These are phyloP conservation scores for Colletotrichum viniferum DNA, from an alignment of 2,329 filamentous ascomycete species.

Conservation along the genomic window DNA sequence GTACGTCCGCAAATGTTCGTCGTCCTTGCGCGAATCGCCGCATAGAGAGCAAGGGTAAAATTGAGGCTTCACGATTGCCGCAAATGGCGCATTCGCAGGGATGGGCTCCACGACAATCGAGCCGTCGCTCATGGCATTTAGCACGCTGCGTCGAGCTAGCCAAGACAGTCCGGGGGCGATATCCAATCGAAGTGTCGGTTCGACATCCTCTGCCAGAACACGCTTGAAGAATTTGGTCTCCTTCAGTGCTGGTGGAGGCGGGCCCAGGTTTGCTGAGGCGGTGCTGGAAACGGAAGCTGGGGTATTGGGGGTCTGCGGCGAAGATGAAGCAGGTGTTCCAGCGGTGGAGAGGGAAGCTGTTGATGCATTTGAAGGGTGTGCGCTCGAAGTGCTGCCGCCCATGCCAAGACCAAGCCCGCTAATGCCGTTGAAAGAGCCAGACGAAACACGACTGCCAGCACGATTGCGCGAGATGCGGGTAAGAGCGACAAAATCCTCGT, in stretches of 20 bases:
- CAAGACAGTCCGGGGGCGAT: slow-evolving; percentile 90
- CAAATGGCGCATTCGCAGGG: slow-evolving; percentile 60
- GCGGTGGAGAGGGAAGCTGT: slow-evolving; percentile 60
- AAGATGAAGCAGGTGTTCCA: slow-evolving; percentile 52
- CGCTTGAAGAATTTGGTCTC: slow-evolving; percentile 96
- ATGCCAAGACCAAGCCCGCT: slow-evolving; percentile 48
- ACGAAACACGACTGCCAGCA: slow-evolving; percentile 69
- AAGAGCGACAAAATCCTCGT: slow-evolving; percentile 83
- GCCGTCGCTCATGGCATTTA: slow-evolving; percentile 83
- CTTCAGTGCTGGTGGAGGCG: slow-evolving; percentile 68
- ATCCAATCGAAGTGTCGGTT: slow-evolving; percentile 90
- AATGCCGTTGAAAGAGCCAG: slow-evolving; percentile 63
- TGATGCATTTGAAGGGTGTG: slow-evolving; percentile 62
- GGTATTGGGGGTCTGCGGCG: slow-evolving; percentile 63
- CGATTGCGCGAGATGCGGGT: slow-evolving; percentile 69
- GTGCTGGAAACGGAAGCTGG: slow-evolving; percentile 57
- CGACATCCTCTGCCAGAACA: slow-evolving; percentile 85
- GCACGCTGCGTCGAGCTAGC: slow-evolving; percentile 84
- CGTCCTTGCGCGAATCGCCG: slow-evolving; percentile 78
- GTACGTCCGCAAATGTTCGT: slow-evolving; percentile 77
- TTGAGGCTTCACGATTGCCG: slow-evolving; percentile 55
- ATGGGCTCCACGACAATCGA: slow-evolving; percentile 89
- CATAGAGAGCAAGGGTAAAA: slow-evolving; percentile 82
- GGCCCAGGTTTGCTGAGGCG: slow-evolving; percentile 38
- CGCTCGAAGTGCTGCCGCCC: slow-evolving; percentile 50